Evolutionary conservation across 768 basidiomycete species (phyloP), one percentile per base, ranked within the genome.

Genomic region (Rhodotorula babjevae): DNA sequence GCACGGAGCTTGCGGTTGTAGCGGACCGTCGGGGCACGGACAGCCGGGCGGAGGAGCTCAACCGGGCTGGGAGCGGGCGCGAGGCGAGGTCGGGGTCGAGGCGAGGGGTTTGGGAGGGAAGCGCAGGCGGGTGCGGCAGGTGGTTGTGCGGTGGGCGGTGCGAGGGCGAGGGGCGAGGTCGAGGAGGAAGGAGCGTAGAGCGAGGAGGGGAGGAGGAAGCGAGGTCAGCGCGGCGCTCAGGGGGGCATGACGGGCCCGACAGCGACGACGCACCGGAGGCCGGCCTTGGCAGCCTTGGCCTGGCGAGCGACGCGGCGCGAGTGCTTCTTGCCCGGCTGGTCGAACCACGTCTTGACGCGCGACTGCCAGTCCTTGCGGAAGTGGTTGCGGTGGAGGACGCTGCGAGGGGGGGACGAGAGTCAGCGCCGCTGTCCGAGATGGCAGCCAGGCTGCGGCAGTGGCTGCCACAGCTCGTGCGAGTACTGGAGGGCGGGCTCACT

Each of bases 281-380:
- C 96, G 68, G 96, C 89, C 72, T 87, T 82, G 59, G 92, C 87
- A 68, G 93, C 92, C 85, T 96, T 98, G 78, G 85, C 84, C 83
- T 92, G 89, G 84, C 96, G 91, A 57, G 93, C 92, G 60, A 85
- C 88, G 82, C 96, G 90, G 82, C 96, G 87, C 82, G 92, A 90
- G 82, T 93, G 90, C 85, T 98, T 98, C 82, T 91, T 90, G 61
- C 94, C 95, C 68, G 96, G 93, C 84, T 99, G 96, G 86, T 98
- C 91, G 82, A 98, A 98, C 94, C 94, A 93, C 81, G 92, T 95
- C 83, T 89, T 89, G 79, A 95, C 93, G 77, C 80, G 79, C 66
- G 79, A 68, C 83, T 98, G 95, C 94, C 94, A 98, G 83, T 98
- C 94, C 88, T 98, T 98, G 85, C 88, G 91, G 87, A 93, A 93